Evolutionary conservation across 1,284 basidiomycete genomes (phyloP).

Genomic region (Tylopilus sp.): DNA sequence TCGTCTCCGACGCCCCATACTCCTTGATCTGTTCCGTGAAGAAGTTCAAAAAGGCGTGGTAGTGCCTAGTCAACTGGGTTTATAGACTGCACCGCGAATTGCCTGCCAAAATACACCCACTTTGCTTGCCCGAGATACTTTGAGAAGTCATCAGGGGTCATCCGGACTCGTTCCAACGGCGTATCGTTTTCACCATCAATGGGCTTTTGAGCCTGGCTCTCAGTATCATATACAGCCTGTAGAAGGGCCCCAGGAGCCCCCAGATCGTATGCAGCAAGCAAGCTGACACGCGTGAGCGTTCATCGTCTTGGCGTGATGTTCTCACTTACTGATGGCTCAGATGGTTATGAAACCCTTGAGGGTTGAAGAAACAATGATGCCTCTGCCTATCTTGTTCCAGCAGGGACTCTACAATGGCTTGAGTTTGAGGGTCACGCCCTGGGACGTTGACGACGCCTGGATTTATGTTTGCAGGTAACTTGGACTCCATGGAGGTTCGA

Average conservation of each 20-base stretch:
- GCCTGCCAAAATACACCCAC: conserved; percentile 35
- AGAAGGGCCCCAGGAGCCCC: conserved; percentile 53
- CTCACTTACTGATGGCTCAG: conserved; percentile 50
- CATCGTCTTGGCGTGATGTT: background rate
- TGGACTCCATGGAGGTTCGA: background rate
- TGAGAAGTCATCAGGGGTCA: conserved; percentile 51
- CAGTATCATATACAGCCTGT: conserved; percentile 49
- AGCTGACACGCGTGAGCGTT: conserved; percentile 30
- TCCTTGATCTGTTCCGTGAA: conserved; percentile 48
- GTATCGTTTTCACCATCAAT: conserved; percentile 34
- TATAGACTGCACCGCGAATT: background rate
- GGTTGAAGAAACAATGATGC: conserved; percentile 57
- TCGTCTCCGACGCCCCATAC: conserved; percentile 40
- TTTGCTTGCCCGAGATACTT: conserved; percentile 51
- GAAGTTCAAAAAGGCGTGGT: conserved; percentile 54
- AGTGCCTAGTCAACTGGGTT: conserved; percentile 40
- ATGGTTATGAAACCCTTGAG: conserved; percentile 58
- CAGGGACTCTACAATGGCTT: conserved; percentile 43
- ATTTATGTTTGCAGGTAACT: conserved; percentile 25
- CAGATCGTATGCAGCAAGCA: conserved; percentile 63
- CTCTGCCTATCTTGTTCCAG: conserved; percentile 52
- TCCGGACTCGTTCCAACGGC: conserved; percentile 25
- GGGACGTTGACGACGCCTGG: conserved; percentile 48
- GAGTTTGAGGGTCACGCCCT: conserved; percentile 48
- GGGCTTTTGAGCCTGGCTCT: conserved; percentile 41